Conservation (phyloP, 1,139 yeast genomes). For the Pichia sp. region DNA sequence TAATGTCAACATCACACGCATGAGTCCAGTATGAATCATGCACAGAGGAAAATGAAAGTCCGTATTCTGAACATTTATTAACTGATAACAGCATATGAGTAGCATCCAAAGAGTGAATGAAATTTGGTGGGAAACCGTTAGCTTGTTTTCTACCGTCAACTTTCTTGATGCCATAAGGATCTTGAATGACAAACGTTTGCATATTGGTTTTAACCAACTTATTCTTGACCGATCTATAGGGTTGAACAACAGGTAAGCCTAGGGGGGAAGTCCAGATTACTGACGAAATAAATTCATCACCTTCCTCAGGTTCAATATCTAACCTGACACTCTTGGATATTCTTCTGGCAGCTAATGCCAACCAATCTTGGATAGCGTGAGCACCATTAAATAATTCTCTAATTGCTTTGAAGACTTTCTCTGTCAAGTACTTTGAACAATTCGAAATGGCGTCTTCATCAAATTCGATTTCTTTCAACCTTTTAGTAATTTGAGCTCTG, state of each 20-base stretch:
- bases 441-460: constrained; percentile 34
- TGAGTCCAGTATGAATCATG: constrained; percentile 99
- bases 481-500: constrained; percentile 75
- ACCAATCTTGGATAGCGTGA: constrained; percentile 94
- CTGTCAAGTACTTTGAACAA: constrained; percentile 66
- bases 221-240: constrained; percentile 69
- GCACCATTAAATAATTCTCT: constrained; percentile 89
- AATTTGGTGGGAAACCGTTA: constrained; percentile 95
- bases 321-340: constrained; percentile 75
- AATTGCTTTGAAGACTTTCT: constrained; percentile 76
- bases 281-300: constrained; percentile 69
- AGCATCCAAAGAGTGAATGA: constrained; percentile 92
- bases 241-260: constrained; percentile 93
- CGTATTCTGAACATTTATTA: constrained; percentile 62
- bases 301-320: constrained; percentile 43
- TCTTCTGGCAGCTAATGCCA: constrained; percentile 77
- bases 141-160: constrained; percentile 88
- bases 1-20: constrained; percentile 71
- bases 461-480: constrained; percentile 44
- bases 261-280: constrained; percentile 98
- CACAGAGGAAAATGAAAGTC: constrained; percentile 86
- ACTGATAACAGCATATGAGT: constrained; percentile 95
- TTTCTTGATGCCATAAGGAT: constrained; percentile 76
- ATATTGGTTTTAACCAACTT: constrained; percentile 70
- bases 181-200: constrained; percentile 77